Conservation (phyloP, 129 eudicot genomes). For the Flaveria brownii region DNA sequence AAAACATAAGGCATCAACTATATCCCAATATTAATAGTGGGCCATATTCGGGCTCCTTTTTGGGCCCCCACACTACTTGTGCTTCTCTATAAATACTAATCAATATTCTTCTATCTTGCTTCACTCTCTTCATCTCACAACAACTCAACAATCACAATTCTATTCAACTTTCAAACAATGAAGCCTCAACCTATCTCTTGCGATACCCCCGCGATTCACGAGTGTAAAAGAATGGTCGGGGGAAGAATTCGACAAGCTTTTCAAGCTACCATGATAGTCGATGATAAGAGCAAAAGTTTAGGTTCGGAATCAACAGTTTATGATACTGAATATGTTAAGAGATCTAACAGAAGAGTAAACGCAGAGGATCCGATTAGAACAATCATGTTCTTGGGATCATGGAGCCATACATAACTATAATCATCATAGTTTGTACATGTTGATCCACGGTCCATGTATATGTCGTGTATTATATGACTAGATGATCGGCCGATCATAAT, state of each 20-base stretch:
- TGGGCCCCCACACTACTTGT: slow-evolving; percentile 1
- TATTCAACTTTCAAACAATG: slow-evolving; percentile 33
- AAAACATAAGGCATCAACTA: slow-evolving; percentile 29
- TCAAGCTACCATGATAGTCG: slow-evolving; percentile 29
- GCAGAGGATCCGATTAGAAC: slow-evolving; percentile 69
- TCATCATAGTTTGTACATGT: neutral
- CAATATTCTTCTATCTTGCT: slow-evolving; percentile 23
- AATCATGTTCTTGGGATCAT: slow-evolving; percentile 81
- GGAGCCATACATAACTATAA: slow-evolving; percentile 61
- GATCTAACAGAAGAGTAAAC: slow-evolving; percentile 35
- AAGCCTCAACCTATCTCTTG: slow-evolving; percentile 59
- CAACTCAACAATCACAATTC: neutral
- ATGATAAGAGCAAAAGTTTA: neutral
- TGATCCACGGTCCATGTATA: slow-evolving; percentile 3
- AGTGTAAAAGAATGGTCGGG: slow-evolving; percentile 49
- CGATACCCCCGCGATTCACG: slow-evolving; percentile 49
- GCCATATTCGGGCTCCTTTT: slow-evolving; percentile 19
- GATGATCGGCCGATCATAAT: slow-evolving; percentile 1
- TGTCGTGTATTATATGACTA: slow-evolving; percentile 22
- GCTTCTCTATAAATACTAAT: slow-evolving; percentile 29
- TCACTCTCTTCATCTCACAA: slow-evolving; percentile 32
- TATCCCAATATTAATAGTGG: slow-evolving; percentile 27
- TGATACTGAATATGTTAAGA: slow-evolving; percentile 30
- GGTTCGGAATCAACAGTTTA: slow-evolving; percentile 10
- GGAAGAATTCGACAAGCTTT: slow-evolving; percentile 48